Evolutionary conservation across 768 basidiomycete genomes (phyloP).

Genomic region (Kondoa malvinella): DNA sequence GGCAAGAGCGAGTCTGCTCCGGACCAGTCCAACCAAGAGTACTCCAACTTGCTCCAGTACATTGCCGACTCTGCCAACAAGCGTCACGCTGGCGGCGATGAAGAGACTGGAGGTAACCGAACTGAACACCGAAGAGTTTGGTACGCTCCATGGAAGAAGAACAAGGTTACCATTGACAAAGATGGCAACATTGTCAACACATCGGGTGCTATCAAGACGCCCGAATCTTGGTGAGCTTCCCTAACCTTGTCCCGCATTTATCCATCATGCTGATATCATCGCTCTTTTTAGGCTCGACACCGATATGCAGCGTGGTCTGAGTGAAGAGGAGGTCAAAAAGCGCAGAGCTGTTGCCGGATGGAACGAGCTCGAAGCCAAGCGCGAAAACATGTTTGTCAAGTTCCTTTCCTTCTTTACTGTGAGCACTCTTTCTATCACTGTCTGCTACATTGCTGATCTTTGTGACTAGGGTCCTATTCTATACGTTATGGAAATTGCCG

Average conservation of each 20-base stretch:
- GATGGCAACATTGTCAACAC: slow-evolving; percentile 29
- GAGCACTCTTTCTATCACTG: slow-evolving; percentile 31
- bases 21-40: slow-evolving; percentile 27
- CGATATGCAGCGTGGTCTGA: slow-evolving; percentile 33
- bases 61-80: slow-evolving; percentile 31
- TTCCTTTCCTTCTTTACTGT: slow-evolving; percentile 38
- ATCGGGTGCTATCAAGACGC: slow-evolving; percentile 11
- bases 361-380: slow-evolving; percentile 36
- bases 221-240: slow-evolving; percentile 13
- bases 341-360: slow-evolving; percentile 34
- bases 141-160: slow-evolving; percentile 39
- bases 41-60: slow-evolving; percentile 34
- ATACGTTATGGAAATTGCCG: slow-evolving; percentile 39
- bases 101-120: slow-evolving; percentile 25
- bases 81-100: slow-evolving; percentile 28
- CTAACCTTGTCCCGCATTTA: neutral
- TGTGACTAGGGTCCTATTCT: slow-evolving; percentile 16
- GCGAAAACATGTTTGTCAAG: slow-evolving; percentile 37
- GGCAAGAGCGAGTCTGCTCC: neutral
- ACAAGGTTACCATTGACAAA: slow-evolving; percentile 26
- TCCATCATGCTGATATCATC: neutral
- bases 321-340: slow-evolving; percentile 30
- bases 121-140: slow-evolving; percentile 32
- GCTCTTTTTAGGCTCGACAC: slow-evolving; percentile 37
- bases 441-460: neutral